A percentile compares a stretch with the other conserved stretches of the same genome.
Evolutionary conservation across 352 stramenopile species (phyloP).

Genomic region (Pythium oligandrum): DNA sequence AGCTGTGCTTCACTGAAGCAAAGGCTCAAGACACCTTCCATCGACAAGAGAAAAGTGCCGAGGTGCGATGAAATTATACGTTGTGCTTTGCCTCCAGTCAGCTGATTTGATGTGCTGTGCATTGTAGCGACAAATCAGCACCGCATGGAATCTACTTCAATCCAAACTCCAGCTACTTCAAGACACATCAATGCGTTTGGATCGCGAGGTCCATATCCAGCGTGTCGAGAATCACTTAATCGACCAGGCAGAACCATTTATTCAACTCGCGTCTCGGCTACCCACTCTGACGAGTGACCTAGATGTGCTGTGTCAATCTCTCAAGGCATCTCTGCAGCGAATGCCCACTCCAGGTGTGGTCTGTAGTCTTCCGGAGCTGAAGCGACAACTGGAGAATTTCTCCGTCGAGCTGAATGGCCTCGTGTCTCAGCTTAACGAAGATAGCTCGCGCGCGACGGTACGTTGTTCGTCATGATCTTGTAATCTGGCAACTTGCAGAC

Average conservation of each 20-base stretch:
- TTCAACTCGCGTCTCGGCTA: constrained; percentile 17
- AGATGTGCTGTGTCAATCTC: constrained; percentile 17
- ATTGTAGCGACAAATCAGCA: constrained; percentile 36
- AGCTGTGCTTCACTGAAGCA: constrained; percentile 45
- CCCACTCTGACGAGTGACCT: constrained; percentile 17
- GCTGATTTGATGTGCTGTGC: constrained; percentile 1
- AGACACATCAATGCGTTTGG: constrained; percentile 31
- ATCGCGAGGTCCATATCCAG: constrained; percentile 29
- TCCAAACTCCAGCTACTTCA: constrained; percentile 48
- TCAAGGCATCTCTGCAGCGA: constrained; percentile 30
- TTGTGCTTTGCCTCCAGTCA: no score
- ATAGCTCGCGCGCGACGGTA: constrained; percentile 22
- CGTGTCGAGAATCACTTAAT: constrained; percentile 21
- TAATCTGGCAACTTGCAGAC: not conserved
- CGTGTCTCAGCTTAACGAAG: constrained; percentile 17
- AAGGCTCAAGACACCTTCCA: constrained; percentile 30
- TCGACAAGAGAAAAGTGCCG: constrained; percentile 36
- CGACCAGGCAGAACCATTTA: constrained; percentile 19
- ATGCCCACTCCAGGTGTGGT: constrained; percentile 27
- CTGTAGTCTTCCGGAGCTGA: constrained; percentile 25
- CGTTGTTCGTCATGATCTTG: not conserved
- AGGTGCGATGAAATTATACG: constrained; percentile 20
- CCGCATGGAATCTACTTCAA: constrained; percentile 34
- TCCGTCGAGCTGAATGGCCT: constrained; percentile 24
- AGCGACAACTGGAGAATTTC: constrained; percentile 26